These are phyloP conservation scores for Leccinum insolens DNA, from an alignment of 1,284 basidiomycete species.

Conservation along the genomic window DNA sequence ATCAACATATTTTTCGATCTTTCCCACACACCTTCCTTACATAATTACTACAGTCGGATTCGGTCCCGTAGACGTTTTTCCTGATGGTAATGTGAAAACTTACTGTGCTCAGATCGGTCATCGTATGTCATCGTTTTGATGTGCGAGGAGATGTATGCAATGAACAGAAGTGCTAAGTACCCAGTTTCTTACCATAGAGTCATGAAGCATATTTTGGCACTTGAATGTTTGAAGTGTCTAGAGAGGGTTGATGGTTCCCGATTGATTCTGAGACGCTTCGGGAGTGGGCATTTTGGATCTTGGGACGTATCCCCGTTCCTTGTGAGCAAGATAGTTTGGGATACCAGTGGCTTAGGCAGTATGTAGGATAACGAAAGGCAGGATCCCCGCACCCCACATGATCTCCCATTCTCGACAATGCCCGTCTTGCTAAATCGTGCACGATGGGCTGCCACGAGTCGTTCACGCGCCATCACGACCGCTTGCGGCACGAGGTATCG, in stretches of 20 bases:
- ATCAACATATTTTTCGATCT: too few species aligned
- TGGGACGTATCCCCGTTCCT: conserved; percentile 16
- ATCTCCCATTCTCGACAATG: too few species aligned
- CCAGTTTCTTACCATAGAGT: too few species aligned
- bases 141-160: too few species aligned
- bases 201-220: neutral
- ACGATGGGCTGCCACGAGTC: conserved; percentile 9
- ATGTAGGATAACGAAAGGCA: conserved; percentile 7
- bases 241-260: conserved; percentile 23
- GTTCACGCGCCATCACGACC: conserved; percentile 11
- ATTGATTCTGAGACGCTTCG: conserved; percentile 17
- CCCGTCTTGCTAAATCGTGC: neutral
- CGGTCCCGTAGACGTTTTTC: too few species aligned
- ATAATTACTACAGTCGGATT: too few species aligned
- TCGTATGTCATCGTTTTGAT: too few species aligned
- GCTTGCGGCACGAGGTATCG: conserved; percentile 7
- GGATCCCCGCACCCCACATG: too few species aligned
- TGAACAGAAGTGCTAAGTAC: too few species aligned
- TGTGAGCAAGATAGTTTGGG: conserved; percentile 20
- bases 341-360: conserved; percentile 24
- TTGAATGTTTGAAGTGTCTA: neutral
- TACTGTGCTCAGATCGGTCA: too few species aligned
- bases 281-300: conserved; percentile 21
- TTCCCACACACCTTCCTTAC: too few species aligned
- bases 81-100: too few species aligned